These are phyloP conservation scores for Neurospora sp. DNA, from an alignment of 495 filamentous ascomycete species.

Conservation along the genomic window DNA sequence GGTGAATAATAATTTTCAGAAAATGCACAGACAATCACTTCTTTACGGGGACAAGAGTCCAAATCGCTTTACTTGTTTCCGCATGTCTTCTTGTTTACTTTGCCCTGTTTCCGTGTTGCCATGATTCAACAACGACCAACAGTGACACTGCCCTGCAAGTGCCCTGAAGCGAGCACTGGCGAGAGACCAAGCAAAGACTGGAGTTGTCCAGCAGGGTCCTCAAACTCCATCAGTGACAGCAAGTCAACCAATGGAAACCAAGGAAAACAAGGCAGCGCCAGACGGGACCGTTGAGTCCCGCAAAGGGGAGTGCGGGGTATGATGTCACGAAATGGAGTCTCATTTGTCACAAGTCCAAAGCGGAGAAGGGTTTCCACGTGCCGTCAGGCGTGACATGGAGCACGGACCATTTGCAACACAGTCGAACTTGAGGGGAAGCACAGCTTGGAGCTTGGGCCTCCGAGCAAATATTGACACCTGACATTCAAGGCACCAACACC, in stretches of 20 bases:
- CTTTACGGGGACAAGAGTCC: background rate
- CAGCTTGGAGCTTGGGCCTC: background rate
- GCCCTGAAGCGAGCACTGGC: background rate
- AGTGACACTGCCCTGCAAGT: background rate
- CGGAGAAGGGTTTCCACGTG: background rate
- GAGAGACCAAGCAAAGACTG: background rate
- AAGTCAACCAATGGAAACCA: no score
- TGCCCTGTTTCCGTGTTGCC: background rate
- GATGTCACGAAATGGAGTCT: background rate
- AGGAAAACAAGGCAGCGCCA: background rate
- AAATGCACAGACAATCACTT: background rate
- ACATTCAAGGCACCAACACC: slow-evolving; percentile 4
- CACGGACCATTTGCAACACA: background rate
- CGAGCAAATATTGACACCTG: slow-evolving; percentile 1
- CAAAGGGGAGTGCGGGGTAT: background rate
- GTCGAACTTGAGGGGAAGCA: background rate
- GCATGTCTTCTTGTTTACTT: background rate
- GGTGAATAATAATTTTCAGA: background rate
- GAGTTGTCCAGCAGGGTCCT: background rate
- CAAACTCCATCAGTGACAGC: background rate
- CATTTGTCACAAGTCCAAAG: background rate
- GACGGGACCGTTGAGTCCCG: background rate
- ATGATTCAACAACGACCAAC: background rate
- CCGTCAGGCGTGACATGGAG: background rate
- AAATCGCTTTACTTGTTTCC: background rate